A percentile compares a stretch with the other conserved stretches of the same genome.
These are phyloP conservation scores for Picea sitchensis DNA, from an alignment of 75 land plant genomes.

Conservation along the genomic window DNA sequence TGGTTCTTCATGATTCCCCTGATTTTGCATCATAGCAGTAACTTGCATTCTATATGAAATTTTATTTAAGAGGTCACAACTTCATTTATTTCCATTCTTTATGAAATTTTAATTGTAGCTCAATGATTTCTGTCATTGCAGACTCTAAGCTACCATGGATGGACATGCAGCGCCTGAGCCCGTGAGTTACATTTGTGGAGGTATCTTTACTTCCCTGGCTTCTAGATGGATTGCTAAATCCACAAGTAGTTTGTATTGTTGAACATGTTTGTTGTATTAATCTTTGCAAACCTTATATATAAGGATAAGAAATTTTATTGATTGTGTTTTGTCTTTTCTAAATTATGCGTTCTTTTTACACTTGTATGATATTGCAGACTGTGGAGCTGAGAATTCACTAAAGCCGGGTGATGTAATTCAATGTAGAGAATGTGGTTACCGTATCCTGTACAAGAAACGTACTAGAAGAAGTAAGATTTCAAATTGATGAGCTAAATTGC, in stretches of 20 bases:
- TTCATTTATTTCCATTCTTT: neutral
- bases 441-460: conserved; percentile 91
- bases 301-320: neutral
- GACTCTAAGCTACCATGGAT: conserved; percentile 15
- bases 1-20: no score
- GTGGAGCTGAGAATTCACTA: conserved; percentile 84
- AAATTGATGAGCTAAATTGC: neutral
- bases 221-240: neutral
- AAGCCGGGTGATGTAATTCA: conserved; percentile 94
- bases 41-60: neutral
- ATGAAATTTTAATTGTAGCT: neutral
- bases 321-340: neutral
- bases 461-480: conserved; percentile 69
- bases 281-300: neutral
- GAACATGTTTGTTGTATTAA: no score
- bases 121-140: neutral
- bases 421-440: conserved; percentile 93
- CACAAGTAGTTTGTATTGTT: neutral
- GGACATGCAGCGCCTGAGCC: conserved; percentile 61
- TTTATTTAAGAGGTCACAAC: neutral
- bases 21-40: neutral
- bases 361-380: conserved; percentile 36
- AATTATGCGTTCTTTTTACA: neutral
- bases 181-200: conserved; percentile 69
- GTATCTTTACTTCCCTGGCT: conserved; percentile 1